Conservation (phyloP, 176 grass and related monocot genomes). For the Avena insularis region DNA sequence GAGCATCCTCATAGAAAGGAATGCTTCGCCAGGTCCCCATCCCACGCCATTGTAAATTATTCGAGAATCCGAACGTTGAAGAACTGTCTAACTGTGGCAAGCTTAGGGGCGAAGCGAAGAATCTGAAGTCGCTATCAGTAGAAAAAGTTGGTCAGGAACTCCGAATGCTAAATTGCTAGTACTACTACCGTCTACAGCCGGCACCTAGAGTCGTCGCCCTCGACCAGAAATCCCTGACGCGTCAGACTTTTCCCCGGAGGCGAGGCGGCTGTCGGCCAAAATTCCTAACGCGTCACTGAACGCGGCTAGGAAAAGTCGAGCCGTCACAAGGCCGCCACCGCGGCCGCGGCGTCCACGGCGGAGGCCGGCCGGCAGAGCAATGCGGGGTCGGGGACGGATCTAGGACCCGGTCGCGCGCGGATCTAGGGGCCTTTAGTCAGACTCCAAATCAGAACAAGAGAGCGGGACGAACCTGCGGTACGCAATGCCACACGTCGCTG, state of each 20-base stretch:
- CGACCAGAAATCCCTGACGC: no score
- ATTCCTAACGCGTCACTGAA: no score
- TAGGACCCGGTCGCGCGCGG: neutral
- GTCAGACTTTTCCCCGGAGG: neutral
- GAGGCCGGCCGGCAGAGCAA: neutral
- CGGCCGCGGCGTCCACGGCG: neutral
- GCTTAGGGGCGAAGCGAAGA: constrained; percentile 1
- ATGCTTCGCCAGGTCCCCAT: neutral
- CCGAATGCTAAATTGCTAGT: neutral
- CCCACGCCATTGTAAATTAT: neutral
- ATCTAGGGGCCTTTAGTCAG: constrained; percentile 1
- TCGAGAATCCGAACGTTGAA: constrained; percentile 13
- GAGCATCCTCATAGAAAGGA: neutral
- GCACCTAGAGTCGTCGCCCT: no score
- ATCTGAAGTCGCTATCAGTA: neutral
- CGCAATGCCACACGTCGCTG: neutral
- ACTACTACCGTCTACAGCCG: neutral
- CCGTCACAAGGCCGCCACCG: neutral
- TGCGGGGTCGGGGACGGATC: constrained; percentile 33
- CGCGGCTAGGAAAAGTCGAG: neutral
- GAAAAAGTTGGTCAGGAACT: neutral
- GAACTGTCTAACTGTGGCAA: no score
- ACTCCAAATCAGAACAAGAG: neutral
- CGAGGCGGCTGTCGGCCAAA: neutral
- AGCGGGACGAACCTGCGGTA: neutral